Conservation (phyloP, 441 rosid species). For the Bruguiera hainesii region DNA sequence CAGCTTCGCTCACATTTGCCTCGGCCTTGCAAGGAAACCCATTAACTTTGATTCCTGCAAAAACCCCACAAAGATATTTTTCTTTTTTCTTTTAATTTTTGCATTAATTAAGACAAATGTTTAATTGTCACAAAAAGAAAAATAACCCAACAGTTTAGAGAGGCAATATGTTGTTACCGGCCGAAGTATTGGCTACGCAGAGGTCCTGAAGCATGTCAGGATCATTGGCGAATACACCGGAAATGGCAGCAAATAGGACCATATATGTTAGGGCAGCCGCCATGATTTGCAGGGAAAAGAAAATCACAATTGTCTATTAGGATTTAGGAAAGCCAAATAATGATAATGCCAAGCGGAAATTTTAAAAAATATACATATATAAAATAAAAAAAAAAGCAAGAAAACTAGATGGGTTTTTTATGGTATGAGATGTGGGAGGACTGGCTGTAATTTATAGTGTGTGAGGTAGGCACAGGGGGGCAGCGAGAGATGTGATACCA, state of each 20-base stretch:
- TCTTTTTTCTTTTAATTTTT: too few species aligned
- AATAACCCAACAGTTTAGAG: background rate
- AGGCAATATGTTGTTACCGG: conserved; percentile 39
- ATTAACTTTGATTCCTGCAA: conserved; percentile 51
- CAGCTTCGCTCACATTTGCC: conserved; percentile 49
- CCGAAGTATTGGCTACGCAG: conserved; percentile 56
- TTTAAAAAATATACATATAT: too few species aligned
- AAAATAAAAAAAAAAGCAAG: background rate
- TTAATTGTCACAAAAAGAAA: background rate
- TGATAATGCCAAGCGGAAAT: background rate
- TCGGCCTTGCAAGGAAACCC: conserved; percentile 77
- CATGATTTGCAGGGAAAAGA: conserved; percentile 26
- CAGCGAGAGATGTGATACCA: conserved; percentile 17
- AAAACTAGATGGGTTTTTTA: background rate
- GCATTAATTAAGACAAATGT: background rate
- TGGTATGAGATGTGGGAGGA: background rate
- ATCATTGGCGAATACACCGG: conserved; percentile 40
- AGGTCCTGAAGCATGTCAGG: conserved; percentile 82
- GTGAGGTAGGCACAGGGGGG: too few species aligned
- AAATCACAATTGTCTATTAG: background rate
- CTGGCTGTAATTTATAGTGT: background rate
- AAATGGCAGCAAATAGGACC: conserved; percentile 28
- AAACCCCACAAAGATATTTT: background rate
- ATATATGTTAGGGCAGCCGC: conserved; percentile 25
- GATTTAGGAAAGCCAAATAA: background rate